A percentile compares a stretch with the other conserved stretches of the same genome.
These are phyloP conservation scores for Sclerotinia sclerotiorum DNA, from an alignment of 2,329 filamentous ascomycete genomes.

Conservation along the genomic window DNA sequence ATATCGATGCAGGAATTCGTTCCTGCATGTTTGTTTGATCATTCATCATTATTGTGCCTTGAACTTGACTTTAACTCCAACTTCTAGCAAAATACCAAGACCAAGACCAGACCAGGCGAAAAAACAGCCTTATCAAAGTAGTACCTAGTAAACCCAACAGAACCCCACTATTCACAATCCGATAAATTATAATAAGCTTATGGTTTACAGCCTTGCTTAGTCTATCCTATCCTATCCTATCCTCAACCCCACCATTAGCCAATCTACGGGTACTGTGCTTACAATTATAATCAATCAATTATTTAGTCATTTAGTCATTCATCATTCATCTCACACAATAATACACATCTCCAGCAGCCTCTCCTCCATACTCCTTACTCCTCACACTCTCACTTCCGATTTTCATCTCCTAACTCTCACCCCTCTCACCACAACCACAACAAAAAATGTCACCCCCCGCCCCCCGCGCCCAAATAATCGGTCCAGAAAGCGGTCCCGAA, in stretches of 20 bases:
- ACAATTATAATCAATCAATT: background rate
- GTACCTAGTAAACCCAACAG: too few relatives aligned
- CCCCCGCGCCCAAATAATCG: constrained; percentile 66
- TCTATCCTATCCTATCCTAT: background rate
- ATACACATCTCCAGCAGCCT: too few relatives aligned
- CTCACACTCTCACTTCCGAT: too few relatives aligned
- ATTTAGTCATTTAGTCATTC: background rate
- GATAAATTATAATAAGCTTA: too few relatives aligned
- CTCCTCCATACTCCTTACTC: too few relatives aligned
- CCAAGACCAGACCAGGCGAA: background rate
- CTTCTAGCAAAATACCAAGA: too few relatives aligned
- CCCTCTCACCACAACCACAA: too few relatives aligned
- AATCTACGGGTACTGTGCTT: background rate
- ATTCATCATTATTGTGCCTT: background rate
- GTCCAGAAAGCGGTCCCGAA: constrained; percentile 70
- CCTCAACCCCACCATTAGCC: background rate
- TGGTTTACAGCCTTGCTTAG: background rate
- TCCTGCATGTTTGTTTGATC: background rate
- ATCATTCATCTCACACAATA: background rate
- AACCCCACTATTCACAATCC: background rate
- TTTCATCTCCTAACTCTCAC: too few relatives aligned
- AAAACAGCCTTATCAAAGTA: background rate
- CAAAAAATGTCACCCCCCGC: constrained; percentile 27
- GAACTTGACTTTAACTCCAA: background rate
- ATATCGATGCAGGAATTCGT: background rate